Conservation (phyloP, 2,329 filamentous ascomycete species). For the Pseudogymnoascus sp. region DNA sequence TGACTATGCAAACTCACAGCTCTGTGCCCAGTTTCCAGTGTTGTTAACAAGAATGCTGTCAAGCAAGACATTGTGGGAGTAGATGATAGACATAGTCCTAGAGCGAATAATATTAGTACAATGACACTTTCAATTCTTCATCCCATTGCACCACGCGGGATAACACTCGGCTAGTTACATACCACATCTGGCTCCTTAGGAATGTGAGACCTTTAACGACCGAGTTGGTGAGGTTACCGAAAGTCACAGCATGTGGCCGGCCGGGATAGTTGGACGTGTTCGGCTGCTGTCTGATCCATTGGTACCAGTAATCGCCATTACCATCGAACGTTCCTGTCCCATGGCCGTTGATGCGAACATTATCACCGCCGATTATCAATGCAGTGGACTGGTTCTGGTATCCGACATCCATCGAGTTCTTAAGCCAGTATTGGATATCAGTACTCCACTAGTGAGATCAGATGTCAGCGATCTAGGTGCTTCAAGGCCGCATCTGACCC, state of each 20-base stretch:
- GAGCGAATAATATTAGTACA: neutral
- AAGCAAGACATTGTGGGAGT: slow-evolving; percentile 38
- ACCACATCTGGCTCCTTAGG: slow-evolving; percentile 52
- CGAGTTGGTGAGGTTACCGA: slow-evolving; percentile 40
- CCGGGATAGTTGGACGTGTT: slow-evolving; percentile 37
- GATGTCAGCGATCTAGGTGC: neutral
- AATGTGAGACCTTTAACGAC: slow-evolving; percentile 40
- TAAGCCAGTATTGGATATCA: slow-evolving; percentile 44
- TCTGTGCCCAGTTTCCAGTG: slow-evolving; percentile 20
- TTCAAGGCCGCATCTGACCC: neutral
- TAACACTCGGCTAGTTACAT: slow-evolving; percentile 7
- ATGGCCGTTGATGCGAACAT: slow-evolving; percentile 40
- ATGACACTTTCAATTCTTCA: neutral
- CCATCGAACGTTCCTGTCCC: slow-evolving; percentile 47
- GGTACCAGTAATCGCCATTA: slow-evolving; percentile 53
- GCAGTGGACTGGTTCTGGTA: slow-evolving; percentile 49
- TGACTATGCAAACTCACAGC: neutral
- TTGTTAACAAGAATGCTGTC: slow-evolving; percentile 46
- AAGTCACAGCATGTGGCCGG: slow-evolving; percentile 44
- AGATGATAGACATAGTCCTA: slow-evolving; percentile 42
- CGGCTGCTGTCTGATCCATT: slow-evolving; percentile 31
- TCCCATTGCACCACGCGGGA: neutral
- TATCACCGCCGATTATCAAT: slow-evolving; percentile 45
- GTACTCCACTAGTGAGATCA: slow-evolving; percentile 30
- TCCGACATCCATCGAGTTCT: slow-evolving; percentile 40